Evolutionary conservation across 2,329 filamentous ascomycete genomes (phyloP).

Genomic region (Chrysoporthe puriensis): DNA sequence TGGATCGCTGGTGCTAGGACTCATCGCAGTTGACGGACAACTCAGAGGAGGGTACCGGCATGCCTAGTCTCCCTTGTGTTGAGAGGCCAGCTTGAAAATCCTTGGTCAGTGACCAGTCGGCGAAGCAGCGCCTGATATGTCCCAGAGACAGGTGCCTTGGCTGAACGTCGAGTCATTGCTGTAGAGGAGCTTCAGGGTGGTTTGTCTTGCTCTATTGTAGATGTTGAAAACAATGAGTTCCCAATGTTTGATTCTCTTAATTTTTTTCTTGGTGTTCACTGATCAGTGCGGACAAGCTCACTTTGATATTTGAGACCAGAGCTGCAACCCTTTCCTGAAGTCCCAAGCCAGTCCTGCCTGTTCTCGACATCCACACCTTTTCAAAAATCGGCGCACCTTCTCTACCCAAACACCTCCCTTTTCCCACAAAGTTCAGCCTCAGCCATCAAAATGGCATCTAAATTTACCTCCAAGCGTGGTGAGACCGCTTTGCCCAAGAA

Average conservation of each 20-base stretch:
- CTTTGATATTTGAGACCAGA: background rate
- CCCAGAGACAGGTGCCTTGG: background rate
- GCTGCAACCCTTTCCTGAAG: background rate
- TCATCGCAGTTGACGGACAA: background rate
- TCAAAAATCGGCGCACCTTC: background rate
- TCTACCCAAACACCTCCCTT: background rate
- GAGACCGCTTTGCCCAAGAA: conserved; percentile 47
- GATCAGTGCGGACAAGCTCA: background rate
- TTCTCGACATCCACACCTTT: too few relatives aligned
- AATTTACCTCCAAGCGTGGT: conserved; percentile 40
- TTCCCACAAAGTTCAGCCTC: background rate
- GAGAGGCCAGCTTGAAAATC: background rate
- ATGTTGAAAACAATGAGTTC: background rate
- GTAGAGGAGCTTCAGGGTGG: background rate
- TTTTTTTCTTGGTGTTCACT: background rate
- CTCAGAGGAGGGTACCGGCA: background rate
- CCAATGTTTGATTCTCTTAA: background rate
- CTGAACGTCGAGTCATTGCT: background rate
- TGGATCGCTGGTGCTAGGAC: background rate
- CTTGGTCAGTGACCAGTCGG: background rate
- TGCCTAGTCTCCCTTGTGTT: too few relatives aligned
- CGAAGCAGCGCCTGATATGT: background rate
- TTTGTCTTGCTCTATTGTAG: background rate
- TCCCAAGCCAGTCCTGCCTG: background rate
- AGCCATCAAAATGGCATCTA: conserved; percentile 29